phyloP scores from a whole-genome alignment of 2,329 filamentous ascomycete species.

The Apiospora saccharicola region DNA sequence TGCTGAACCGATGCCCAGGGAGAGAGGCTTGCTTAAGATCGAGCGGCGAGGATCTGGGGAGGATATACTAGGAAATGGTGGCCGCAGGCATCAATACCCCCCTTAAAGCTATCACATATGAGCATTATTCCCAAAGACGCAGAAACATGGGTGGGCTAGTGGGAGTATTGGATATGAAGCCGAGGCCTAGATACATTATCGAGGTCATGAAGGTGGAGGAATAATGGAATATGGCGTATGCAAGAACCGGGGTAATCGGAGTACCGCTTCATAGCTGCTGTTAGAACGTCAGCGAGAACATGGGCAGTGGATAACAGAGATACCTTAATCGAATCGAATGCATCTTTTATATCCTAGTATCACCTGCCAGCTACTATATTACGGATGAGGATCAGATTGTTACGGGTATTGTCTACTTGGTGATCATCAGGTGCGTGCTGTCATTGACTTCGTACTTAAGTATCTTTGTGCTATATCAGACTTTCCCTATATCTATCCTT shows the following conservation, averaged over 20 bases:
- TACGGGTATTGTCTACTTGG: neutral
- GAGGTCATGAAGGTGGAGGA: neutral
- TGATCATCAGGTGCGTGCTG: neutral
- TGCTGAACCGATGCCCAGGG: neutral
- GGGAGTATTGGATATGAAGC: slow-evolving; percentile 4
- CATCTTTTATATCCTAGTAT: neutral
- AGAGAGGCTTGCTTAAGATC: neutral
- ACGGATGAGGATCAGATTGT: neutral
- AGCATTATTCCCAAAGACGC: neutral
- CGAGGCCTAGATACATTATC: neutral
- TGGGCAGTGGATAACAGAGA: neutral
- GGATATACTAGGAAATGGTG: neutral
- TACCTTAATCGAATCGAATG: neutral
- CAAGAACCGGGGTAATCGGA: neutral
- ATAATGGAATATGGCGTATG: neutral
- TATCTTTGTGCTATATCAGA: slow-evolving; percentile 1
- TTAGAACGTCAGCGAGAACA: slow-evolving; percentile 11
- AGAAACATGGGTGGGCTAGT: neutral
- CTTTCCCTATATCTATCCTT: neutral
- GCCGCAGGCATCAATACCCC: neutral
- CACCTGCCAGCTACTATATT: no score
- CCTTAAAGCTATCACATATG: neutral
- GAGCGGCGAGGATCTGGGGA: neutral
- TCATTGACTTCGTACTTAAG: slow-evolving; percentile 17
- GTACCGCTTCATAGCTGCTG: neutral